Conservation (phyloP, 345 rosid genomes). For the Rhizophora apiculata region DNA sequence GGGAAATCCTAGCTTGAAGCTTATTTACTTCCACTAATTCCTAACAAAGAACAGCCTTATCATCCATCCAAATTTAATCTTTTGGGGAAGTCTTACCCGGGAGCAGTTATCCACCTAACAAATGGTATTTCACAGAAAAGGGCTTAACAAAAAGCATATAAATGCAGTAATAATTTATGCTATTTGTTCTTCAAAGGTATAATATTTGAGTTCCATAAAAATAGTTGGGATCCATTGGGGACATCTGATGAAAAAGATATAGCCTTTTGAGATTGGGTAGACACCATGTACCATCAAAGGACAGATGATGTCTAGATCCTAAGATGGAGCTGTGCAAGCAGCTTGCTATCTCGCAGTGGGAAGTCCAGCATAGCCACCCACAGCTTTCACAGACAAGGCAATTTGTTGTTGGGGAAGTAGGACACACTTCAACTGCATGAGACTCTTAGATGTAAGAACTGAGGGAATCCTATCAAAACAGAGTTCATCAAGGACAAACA, state of each 20-base stretch:
- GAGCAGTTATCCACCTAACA: too few species aligned
- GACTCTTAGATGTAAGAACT: conserved; percentile 27
- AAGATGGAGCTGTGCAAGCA: conserved; percentile 24
- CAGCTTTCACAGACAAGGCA: conserved; percentile 23
- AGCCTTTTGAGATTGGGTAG: conserved; percentile 10
- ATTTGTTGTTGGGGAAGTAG: conserved; percentile 16
- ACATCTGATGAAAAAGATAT: conserved; percentile 10
- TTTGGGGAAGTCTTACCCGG: too few species aligned
- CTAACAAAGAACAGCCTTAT: too few species aligned
- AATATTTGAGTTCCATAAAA: too few species aligned
- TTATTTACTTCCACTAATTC: too few species aligned
- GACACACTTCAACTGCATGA: conserved; percentile 27
- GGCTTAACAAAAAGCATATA: too few species aligned
- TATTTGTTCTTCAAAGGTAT: too few species aligned
- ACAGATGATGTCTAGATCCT: conserved; percentile 20
- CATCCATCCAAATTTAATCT: too few species aligned
- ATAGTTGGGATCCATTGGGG: too few species aligned
- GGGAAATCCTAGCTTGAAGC: too few species aligned
- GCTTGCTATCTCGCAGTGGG: conserved; percentile 24
- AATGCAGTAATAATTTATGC: too few species aligned
- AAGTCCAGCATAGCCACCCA: conserved; percentile 31
- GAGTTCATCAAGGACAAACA: conserved; percentile 9
- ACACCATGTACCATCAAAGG: conserved; percentile 27
- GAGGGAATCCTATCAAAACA: conserved; percentile 12
- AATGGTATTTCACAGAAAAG: too few species aligned